Evolutionary conservation across 2,329 filamentous ascomycete genomes (phyloP).

Genomic region (Verticillium tricorpus): DNA sequence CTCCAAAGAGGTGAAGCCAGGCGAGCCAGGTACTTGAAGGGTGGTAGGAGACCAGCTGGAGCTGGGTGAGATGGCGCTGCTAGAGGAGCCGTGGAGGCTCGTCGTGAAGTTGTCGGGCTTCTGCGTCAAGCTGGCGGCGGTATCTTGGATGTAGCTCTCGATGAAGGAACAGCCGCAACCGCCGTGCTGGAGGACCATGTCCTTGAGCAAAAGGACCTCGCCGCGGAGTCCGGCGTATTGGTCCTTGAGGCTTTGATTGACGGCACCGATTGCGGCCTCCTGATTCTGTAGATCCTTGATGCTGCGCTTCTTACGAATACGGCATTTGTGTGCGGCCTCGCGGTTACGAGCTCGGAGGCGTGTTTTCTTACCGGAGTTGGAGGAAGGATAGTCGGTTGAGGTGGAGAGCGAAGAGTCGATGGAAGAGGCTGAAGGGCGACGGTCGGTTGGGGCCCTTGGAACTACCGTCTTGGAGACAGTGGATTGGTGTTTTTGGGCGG

Average conservation of each 20-base stretch:
- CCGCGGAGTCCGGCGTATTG: conserved; percentile 6
- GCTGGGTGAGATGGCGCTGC: background rate
- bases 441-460: background rate
- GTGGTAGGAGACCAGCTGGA: background rate
- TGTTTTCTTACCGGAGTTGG: conserved; percentile 5
- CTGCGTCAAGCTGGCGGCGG: background rate
- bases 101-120: background rate
- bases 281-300: conserved; percentile 10
- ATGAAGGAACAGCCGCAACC: conserved; percentile 11
- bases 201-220: conserved; percentile 12
- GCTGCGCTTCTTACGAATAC: conserved; percentile 11
- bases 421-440: background rate
- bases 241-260: conserved; percentile 7
- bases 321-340: conserved; percentile 13
- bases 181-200: conserved; percentile 11
- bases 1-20: no score
- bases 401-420: background rate
- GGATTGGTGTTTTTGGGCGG: background rate
- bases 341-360: conserved; percentile 10
- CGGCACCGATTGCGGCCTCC: conserved; percentile 12
- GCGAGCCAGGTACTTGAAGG: no score
- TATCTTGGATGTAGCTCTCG: conserved; percentile 8
- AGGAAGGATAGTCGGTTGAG: background rate
- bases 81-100: background rate
- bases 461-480: background rate